Evolutionary conservation across 2,329 filamentous ascomycete genomes (phyloP), one percentile per base, ranked within the genome.

Genomic region (Penicillium aurantiogriseum): DNA sequence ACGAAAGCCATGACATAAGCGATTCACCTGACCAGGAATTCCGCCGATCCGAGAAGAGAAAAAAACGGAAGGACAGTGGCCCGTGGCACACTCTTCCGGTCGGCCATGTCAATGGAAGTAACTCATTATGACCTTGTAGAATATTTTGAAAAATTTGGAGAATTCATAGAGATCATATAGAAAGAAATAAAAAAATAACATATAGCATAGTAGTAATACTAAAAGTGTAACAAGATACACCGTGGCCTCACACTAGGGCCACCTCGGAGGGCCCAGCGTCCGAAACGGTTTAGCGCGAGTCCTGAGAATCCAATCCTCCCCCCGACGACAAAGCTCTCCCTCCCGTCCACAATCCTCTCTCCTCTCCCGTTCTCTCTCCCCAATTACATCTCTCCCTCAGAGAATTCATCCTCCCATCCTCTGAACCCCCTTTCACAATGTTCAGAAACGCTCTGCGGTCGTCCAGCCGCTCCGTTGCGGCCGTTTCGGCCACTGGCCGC

Each of bases 371-470:
- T 67, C 70, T 67, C 67, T 66, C 67, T 69, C 69, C 69, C 70
- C 73, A 75, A 75, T 75, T 74, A 71, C 69, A 69, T 74, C 71
- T 74, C 71, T 74, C 64, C 64, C 70, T 70, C 69, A 74, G 71
- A 72, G 71, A 71, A 73, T 72, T 68, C 68, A 69, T 71, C 76
- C 75, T 77, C 73, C 69, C 67, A 74, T 71, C 69, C 73, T 74
- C 71, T 73, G 70, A 72, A 74, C 74, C 69, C 68, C 67, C 63
- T 66, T 63, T 79, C 78, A 85, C 80, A 83, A 97, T 97, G 93
- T 96, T 97, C 87, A 91, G 93, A 84, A 96, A 90, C 88, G 92
- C 93, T 85, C 86, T 97, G 83, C 88, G 92, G 85, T 92, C 96
- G 86, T 95, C 92, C 80, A 89, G 89, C 84, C 92, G 92, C 85